Conservation (phyloP, 73 alveolate genomes). For the Paramecium biaurelia region DNA sequence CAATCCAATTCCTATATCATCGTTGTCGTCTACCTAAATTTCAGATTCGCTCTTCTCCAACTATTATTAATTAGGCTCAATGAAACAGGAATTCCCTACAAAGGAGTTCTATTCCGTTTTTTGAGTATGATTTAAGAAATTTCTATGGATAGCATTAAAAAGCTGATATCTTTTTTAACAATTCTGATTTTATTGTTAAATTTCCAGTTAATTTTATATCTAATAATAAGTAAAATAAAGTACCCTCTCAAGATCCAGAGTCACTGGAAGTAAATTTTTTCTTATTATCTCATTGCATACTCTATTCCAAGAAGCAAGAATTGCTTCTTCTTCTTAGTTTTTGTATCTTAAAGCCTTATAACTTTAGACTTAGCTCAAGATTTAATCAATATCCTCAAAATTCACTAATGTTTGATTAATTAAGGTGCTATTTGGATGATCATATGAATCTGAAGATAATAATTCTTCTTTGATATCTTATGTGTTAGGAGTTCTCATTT, state of each 20-base stretch:
- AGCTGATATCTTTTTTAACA: background rate
- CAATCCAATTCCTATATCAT: background rate
- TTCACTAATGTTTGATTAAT: background rate
- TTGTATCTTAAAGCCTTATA: background rate
- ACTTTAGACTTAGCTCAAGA: background rate
- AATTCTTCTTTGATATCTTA: background rate
- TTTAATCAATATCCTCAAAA: background rate
- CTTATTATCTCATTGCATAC: conserved; percentile 27
- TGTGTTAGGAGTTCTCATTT: background rate
- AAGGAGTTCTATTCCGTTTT: background rate
- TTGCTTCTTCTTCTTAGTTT: conserved; percentile 37
- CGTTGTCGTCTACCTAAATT: background rate
- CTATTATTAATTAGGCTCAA: background rate
- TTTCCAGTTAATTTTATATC: conserved; percentile 23
- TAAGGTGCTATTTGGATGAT: background rate
- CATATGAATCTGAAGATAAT: conserved; percentile 9
- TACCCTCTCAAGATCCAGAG: conserved; percentile 30
- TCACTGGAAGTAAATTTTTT: conserved; percentile 22
- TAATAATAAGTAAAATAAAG: background rate
- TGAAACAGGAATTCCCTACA: background rate
- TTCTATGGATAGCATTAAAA: background rate
- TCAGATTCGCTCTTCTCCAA: background rate
- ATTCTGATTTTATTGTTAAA: background rate
- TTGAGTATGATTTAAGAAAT: background rate
- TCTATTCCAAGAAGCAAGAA: conserved; percentile 10